phyloP scores from a whole-genome alignment of 495 filamentous ascomycete genomes.

The Evernia prunastri region DNA sequence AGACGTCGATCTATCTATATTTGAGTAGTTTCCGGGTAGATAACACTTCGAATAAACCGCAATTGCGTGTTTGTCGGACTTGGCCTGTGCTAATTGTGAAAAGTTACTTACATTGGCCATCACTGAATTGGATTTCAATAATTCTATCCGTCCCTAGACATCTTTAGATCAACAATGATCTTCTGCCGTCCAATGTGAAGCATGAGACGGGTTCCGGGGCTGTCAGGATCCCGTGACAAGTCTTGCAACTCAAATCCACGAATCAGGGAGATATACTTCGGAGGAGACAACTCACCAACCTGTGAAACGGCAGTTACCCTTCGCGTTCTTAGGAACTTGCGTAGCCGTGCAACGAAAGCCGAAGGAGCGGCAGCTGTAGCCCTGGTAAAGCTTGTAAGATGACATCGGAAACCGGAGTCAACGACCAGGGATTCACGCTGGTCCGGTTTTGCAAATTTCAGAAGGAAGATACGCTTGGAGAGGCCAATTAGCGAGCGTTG shows the following conservation, averaged over 20 bases:
- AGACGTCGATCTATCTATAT: not conserved
- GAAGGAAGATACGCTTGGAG: slow-evolving; percentile 76
- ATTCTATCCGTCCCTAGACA: slow-evolving; percentile 65
- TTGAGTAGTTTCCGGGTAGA: not conserved
- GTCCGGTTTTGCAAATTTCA: slow-evolving; percentile 85
- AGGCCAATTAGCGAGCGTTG: not conserved
- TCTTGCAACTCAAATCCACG: not conserved
- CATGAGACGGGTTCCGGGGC: not conserved
- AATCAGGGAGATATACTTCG: not conserved
- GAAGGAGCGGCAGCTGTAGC: slow-evolving; percentile 77
- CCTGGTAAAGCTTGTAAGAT: slow-evolving; percentile 82
- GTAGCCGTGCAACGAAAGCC: slow-evolving; percentile 70
- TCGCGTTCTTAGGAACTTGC: slow-evolving; percentile 82
- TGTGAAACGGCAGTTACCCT: slow-evolving; percentile 75
- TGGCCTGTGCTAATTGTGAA: not conserved
- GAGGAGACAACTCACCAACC: slow-evolving; percentile 46
- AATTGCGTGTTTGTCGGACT: not conserved
- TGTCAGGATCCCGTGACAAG: not conserved
- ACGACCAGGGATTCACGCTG: slow-evolving; percentile 80
- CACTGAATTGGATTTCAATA: slow-evolving; percentile 86
- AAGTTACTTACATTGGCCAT: slow-evolving; percentile 53
- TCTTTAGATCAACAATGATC: not conserved
- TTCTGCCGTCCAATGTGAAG: not conserved
- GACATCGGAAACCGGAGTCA: slow-evolving; percentile 93
- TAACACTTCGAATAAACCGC: not conserved